A percentile compares a stretch with the other conserved stretches of the same genome.
phyloP scores from a whole-genome alignment of 129 eudicot species.

The Kitagawia praeruptora region DNA sequence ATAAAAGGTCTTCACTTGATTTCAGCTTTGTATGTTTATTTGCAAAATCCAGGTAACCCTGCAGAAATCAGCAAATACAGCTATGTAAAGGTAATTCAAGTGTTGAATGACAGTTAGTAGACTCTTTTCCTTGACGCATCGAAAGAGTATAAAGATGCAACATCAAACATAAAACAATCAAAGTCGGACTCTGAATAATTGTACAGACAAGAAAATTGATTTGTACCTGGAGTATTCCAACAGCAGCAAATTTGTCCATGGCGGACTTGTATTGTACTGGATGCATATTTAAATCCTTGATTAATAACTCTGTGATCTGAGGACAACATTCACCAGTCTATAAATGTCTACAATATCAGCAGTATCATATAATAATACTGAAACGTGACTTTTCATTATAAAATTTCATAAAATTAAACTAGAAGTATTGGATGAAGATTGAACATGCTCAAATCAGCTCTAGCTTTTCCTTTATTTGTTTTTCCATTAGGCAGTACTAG shows the following conservation, averaged over 20 bases:
- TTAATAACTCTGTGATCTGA: slow-evolving; percentile 58
- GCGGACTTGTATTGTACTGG: slow-evolving; percentile 51
- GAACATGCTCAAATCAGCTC: not conserved
- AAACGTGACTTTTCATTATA: not conserved
- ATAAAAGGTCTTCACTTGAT: slow-evolving; percentile 7
- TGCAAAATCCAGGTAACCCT: slow-evolving; percentile 75
- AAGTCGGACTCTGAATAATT: not conserved
- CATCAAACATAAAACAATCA: not conserved
- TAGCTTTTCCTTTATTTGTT: not conserved
- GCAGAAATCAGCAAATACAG: slow-evolving; percentile 16
- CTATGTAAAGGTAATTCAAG: not conserved
- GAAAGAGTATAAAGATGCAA: not conserved
- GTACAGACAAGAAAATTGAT: not conserved
- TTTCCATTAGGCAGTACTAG: not conserved
- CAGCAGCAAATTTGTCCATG: slow-evolving; percentile 96
- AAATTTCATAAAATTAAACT: not conserved
- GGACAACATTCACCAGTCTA: slow-evolving; percentile 16
- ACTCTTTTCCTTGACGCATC: not conserved
- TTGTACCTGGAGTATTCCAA: slow-evolving; percentile 85
- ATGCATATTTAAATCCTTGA: slow-evolving; percentile 54
- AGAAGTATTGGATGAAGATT: not conserved
- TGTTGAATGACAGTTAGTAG: not conserved
- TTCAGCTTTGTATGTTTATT: slow-evolving; percentile 24
- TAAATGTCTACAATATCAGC: slow-evolving; percentile 9
- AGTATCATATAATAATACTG: not conserved